Evolutionary conservation across 1,284 basidiomycete genomes (phyloP).

Genomic region (Golubevia pallescens): DNA sequence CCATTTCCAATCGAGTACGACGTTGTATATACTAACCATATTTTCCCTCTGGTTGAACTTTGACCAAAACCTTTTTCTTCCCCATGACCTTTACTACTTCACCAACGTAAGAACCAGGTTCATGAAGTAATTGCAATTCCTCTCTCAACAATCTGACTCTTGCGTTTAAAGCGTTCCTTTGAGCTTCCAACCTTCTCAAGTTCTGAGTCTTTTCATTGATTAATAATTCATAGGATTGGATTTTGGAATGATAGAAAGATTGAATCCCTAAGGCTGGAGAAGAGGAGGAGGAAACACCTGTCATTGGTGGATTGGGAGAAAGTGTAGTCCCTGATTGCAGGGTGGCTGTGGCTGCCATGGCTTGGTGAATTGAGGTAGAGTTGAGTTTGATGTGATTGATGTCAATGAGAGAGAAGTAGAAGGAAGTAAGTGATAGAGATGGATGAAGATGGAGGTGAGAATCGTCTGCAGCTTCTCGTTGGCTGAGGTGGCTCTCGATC

Average conservation of each 20-base stretch:
- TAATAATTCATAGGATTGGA: conserved; percentile 85
- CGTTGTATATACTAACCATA: conserved; percentile 73
- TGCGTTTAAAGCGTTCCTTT: conserved; percentile 93
- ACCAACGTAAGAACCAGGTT: conserved; percentile 96
- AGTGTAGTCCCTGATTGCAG: too few relatives aligned
- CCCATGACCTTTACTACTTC: conserved; percentile 99
- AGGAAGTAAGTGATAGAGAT: too few relatives aligned
- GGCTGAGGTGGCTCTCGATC: too few relatives aligned
- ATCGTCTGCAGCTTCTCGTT: too few relatives aligned
- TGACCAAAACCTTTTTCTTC: conserved; percentile 97
- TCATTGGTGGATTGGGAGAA: too few relatives aligned
- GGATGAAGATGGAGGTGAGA: too few relatives aligned
- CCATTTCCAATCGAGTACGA: too few relatives aligned
- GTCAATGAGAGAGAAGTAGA: too few relatives aligned
- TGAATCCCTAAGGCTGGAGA: conserved; percentile 57
- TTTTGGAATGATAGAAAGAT: conserved; percentile 94
- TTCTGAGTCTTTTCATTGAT: conserved; percentile 98
- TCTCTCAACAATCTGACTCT: conserved; percentile 78
- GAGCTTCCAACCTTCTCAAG: conserved; percentile 89
- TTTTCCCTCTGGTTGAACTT: conserved; percentile 98
- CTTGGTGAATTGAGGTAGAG: too few relatives aligned
- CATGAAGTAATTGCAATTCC: conserved; percentile 91
- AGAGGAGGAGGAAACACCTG: too few relatives aligned
- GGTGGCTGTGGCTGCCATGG: too few relatives aligned
- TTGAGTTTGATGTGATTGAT: too few relatives aligned